Evolutionary conservation across 208 protist species (phyloP), one percentile per base, ranked within the genome.

Genomic region (Plasmodiophora brassicae): DNA sequence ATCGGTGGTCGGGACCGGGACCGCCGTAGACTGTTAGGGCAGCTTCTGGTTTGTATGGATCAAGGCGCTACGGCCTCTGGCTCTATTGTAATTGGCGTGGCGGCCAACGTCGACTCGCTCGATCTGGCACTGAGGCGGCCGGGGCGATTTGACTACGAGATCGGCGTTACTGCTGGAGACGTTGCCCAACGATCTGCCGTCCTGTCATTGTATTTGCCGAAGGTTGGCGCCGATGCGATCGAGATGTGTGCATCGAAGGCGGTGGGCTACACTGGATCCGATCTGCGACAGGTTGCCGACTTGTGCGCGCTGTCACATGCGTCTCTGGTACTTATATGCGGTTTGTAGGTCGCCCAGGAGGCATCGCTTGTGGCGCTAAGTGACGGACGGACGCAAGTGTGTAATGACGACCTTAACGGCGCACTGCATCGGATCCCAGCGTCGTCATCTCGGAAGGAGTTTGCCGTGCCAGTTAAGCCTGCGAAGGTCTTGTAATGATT

Each of bases 101-200:
- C 88, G 1, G 25, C 35, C 28, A 54, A 84, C 25, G 35, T 65
- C 22, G 57, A 84, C 46, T 46, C 53, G 1, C 46, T 89, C 1
- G 45, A 87, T 32, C 28, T 44, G 54, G 20, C 25, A 38, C 36
- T 89, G 0, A 39, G 88, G 14, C 0, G 78, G 14, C 41, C 72
- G 0, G 88, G 72, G n/a, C 39, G 78, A 0, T 89, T 89, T 65
- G 78, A 28, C 8, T 0, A 71, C 36, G 88, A 89, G 53, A 86
- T 89, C 32, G 53, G 46, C 0, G 71, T 89, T 71, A 71, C 44
- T 0, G 25, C 85, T 25, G 65, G 65, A 35, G 71, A 86, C 41
- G 43, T 50, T 39, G 72, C 46, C 32, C 41, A 32, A 45, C 39
- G 88, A 38, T 0, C 39, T 25, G 72, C 20, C 0, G 65, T 89